Base-by-base conservation (phyloP, 306 rosid genomes). In the Vigna hirtella region DNA sequence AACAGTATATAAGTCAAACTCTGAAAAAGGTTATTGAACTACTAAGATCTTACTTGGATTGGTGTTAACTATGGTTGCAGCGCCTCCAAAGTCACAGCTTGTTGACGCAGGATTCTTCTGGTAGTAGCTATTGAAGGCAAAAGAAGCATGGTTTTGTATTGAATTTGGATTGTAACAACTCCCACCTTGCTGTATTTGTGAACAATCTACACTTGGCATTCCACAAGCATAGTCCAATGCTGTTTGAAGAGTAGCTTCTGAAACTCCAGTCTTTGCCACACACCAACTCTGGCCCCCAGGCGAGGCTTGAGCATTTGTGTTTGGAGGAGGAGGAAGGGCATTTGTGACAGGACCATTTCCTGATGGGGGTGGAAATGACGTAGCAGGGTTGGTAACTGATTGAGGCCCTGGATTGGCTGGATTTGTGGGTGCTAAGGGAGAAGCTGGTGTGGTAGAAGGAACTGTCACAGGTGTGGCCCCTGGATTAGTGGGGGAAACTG, bases 221-320 rank as follows among this genome's bases (percentile, higher is more conserved):
- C 99, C 97, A 82, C 99, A 95, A 18, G 98, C 98, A 72, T 95
- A 95, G 70, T 95, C 98, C 73, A 95, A 65, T 16, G 96, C 98
- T 9, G 93, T 61, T 76, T 95, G 99, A 70, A 95, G 86, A 56
- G 90, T 71, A 82, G 87, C 64, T 84, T 88, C 82, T 4, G 84
- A 38, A 20, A 79, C 78, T 74, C 98, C 99, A 64, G 74, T 68
- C 89, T 86, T 95, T 43, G 91, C 94, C 70, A 95, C 91, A 61
- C 99, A 95, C 99, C 99, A 95, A 55, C 84, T 84, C 84, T 88
- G 95, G 9, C 97, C 98, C 17, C 96, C 98, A 2, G 84, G 66
- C 73, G 26, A 59, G 32, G 88, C 61, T 38, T 88, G 93, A 45
- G 87, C 78, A 82, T 66, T 87, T 13, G 94, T 78, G 56, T 47